Evolutionary conservation across 129 eudicot genomes (phyloP).

Genomic region (Logfia minima): DNA sequence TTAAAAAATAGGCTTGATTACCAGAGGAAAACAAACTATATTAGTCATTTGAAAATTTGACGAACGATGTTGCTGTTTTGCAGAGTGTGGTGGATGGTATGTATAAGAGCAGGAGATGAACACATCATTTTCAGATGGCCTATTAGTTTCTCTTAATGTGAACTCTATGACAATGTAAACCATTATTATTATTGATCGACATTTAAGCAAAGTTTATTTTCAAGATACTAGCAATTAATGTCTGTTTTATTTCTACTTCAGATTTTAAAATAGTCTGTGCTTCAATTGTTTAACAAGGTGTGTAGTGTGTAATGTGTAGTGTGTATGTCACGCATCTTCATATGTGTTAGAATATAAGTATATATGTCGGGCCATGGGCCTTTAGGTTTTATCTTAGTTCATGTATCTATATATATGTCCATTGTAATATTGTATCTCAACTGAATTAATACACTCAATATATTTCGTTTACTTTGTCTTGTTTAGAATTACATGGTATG

Average conservation of each 20-base stretch:
- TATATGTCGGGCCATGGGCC: no score
- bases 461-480: no score
- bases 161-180: not conserved
- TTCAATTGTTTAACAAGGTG: not conserved
- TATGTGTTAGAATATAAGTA: not conserved
- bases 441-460: no score
- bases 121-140: not conserved
- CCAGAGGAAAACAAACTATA: not conserved
- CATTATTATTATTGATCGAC: not conserved
- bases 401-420: no score
- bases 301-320: not conserved
- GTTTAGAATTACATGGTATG: no score
- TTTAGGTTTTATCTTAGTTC: no score
- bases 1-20: not conserved
- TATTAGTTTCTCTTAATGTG: not conserved
- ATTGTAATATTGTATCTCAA: no score
- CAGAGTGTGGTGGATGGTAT: constrained; percentile 61
- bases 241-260: constrained; percentile 1
- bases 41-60: constrained; percentile 1
- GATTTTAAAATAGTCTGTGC: not conserved
- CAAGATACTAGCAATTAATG: not conserved
- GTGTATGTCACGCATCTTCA: not conserved
- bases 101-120: constrained; percentile 49
- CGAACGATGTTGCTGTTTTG: constrained; percentile 3
- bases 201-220: not conserved